Percentiles rank a stretch among this genome's conserved stretches.
Evolutionary conservation across 305 asterid species (phyloP).

Genomic region (Fraxinus platypoda): DNA sequence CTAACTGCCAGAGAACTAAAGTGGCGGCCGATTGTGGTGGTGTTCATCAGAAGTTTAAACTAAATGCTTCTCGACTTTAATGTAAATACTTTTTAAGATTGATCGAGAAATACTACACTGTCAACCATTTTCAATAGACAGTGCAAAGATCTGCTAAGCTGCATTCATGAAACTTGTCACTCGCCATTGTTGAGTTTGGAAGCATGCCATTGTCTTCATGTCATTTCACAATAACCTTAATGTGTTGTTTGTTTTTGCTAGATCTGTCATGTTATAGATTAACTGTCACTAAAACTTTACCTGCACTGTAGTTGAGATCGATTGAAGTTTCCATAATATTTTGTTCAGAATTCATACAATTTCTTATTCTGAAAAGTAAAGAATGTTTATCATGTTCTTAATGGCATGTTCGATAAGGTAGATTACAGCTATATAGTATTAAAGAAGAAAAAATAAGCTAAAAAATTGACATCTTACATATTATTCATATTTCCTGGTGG

Average conservation of each 20-base stretch:
- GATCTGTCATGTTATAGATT: not conserved
- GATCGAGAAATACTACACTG: not conserved
- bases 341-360: not conserved
- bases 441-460: not conserved
- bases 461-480: not conserved
- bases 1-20: not conserved
- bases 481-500: not conserved
- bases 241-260: not conserved
- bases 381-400: constrained; percentile 1
- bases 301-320: not conserved
- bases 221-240: not conserved
- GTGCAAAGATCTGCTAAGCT: not conserved
- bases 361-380: not conserved
- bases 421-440: not conserved
- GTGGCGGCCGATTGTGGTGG: not conserved
- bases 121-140: not conserved
- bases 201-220: not conserved
- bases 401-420: not conserved
- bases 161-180: not conserved
- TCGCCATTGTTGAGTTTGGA: not conserved
- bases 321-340: not conserved
- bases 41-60: too few relatives aligned
- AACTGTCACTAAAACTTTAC: not conserved
- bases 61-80: not conserved
- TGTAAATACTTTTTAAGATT: not conserved